Evolutionary conservation across 106 monocot species (phyloP), one percentile per base, ranked within the genome.

Genomic region (Platanthera guangdongensis): DNA sequence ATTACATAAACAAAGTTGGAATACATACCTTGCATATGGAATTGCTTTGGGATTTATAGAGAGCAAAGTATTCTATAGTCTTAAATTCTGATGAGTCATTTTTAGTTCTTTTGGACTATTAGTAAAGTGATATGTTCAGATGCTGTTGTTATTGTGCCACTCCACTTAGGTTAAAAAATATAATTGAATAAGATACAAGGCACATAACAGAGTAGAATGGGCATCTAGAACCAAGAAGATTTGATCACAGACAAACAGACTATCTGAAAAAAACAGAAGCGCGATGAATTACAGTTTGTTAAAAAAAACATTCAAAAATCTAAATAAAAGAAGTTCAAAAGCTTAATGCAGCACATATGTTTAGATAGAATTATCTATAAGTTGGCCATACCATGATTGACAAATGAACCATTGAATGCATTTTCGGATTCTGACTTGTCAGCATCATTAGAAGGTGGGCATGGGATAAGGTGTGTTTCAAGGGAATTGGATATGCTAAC

Each of bases 351-450:
- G 25, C 32, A 65, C 28, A 32, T 12, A 25, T 5, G 25, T 12
- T 32, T 30, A 65, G 11, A 13, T 32, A 30, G 65, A 60, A 30
- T 47, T 15, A 70, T 16, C 47, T 70, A 4, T 48, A 48, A 48
- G 4, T 48, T 70, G 16, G 47, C 57, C 74, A n/a, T 28, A 90
- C 90, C 87, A 83, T 83, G 80, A 65, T 90, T 90, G 78, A 79
- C 50, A 57, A 87, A 90, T 62, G 70, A 70, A 52, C 47, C 54
- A 57, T 62, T 72, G 57, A 55, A 78, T 53, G 71, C 74, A 79
- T 70, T 82, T 81, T 90, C 87, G 28, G 73, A 77, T 12, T 39
- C 49, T n/a, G 52, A 39, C 39, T 73, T 87, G 28, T 57, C 71
- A 14, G 80, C 77, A 52, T 87, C 84, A 74, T 39, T 72, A 67